Evolutionary conservation across 148 eudicot species (phyloP), one percentile per base, ranked within the genome.

Genomic region (Nyssa sinensis): DNA sequence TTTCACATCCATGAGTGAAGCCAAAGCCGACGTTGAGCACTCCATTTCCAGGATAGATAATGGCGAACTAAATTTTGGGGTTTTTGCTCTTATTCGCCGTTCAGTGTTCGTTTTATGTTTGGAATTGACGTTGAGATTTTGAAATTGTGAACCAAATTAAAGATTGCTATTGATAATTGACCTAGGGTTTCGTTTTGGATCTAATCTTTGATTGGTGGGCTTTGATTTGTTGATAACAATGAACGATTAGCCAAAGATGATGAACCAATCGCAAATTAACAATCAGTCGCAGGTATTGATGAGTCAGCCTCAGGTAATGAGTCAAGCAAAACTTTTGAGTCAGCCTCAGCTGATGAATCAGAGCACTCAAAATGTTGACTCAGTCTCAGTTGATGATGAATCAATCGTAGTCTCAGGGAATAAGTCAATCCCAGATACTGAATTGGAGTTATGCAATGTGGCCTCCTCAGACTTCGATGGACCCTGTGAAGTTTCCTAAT

Each of bases 401-500:
- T 51, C 84, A 80, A 25, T 63, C 78, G 13, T 89, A 69, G 51
- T 76, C 82, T 31, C 83, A 75, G 74, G 75, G 76, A 79, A 58
- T 72, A 66, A 53, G 70, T 65, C 75, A 75, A 35, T 9, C 65
- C 10, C 44, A 10, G 69, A 81, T 78, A 84, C 78, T 84, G 87
- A 75, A 75, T 59, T 83, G 81, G 74, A 74, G 71, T 77, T 92
- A 90, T 58, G 85, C 86, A 14, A 90, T 80, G 87, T 90, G 95
- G 93, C 77, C 81, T 32, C 78, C 78, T 33, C 80, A 62, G 65
- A 64, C 84, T 66, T 71, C 80, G 17, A 83, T 81, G 80, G 83
- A 81, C 58, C 55, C 72, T 74, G 29, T 77, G 79, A 83, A 81
- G 66, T 88, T 80, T 35, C 70, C 83, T 0, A 92, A 85, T 74